phyloP scores from a whole-genome alignment of 768 basidiomycete species.

The Suillus subaureus region DNA sequence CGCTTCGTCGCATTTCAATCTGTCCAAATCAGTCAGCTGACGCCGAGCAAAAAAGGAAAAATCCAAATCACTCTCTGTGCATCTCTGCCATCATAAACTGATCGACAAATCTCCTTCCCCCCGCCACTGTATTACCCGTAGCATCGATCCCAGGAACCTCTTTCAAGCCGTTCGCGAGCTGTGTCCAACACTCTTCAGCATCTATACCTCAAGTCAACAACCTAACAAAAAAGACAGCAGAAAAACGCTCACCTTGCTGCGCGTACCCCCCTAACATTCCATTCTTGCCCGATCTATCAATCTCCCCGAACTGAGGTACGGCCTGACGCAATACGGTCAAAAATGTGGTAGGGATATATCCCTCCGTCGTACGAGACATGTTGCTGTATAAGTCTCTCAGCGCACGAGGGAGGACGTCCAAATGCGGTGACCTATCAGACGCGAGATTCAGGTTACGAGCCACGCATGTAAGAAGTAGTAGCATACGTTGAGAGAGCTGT shows the following conservation, averaged over 20 bases:
- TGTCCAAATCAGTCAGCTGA: constrained; percentile 37
- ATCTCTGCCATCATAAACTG: constrained; percentile 82
- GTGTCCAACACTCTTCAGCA: constrained; percentile 88
- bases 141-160: constrained; percentile 57
- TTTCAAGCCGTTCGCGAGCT: constrained; percentile 70
- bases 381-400: constrained; percentile 70
- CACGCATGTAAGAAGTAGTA: neutral
- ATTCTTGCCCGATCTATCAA: constrained; percentile 44
- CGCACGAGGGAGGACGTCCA: constrained; percentile 46
- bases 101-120: constrained; percentile 65
- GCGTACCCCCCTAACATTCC: constrained; percentile 57
- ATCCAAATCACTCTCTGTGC: constrained; percentile 55
- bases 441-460: neutral
- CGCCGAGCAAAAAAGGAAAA: neutral
- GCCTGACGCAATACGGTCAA: constrained; percentile 69
- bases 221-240: neutral
- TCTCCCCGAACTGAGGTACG: constrained; percentile 91
- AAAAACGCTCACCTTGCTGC: constrained; percentile 62
- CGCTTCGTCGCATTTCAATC: constrained; percentile 80
- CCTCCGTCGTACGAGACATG: constrained; percentile 79
- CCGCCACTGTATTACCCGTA: constrained; percentile 31
- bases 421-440: constrained; percentile 35
- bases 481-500: constrained; percentile 63
- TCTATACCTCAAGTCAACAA: constrained; percentile 43
- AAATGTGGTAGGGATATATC: constrained; percentile 70